Conservation (phyloP, 2,329 filamentous ascomycete genomes). For the Incumbomyces lentus region DNA sequence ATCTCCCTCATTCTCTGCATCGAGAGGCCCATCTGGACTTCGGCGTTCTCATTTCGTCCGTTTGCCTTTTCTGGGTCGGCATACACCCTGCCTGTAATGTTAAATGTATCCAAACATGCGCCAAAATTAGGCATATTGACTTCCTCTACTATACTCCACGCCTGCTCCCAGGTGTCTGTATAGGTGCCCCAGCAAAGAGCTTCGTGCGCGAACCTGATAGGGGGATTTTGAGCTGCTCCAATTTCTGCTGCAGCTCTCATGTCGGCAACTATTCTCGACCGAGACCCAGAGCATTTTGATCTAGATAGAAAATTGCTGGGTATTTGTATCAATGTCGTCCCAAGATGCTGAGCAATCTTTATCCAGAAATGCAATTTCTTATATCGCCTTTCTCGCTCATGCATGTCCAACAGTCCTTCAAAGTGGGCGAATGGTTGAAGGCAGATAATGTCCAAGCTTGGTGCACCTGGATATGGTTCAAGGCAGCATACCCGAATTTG, state of each 20-base stretch:
- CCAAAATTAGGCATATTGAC: slow-evolving; percentile 65
- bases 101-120: slow-evolving; percentile 67
- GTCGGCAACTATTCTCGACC: slow-evolving; percentile 30
- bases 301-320: slow-evolving; percentile 58
- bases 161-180: slow-evolving; percentile 59
- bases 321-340: slow-evolving; percentile 63
- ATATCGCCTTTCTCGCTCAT: slow-evolving; percentile 47
- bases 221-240: slow-evolving; percentile 43
- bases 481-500: slow-evolving; percentile 15
- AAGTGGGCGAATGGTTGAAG: slow-evolving; percentile 60
- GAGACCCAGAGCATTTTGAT: slow-evolving; percentile 36
- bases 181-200: slow-evolving; percentile 62
- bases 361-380: slow-evolving; percentile 62
- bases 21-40: slow-evolving; percentile 45
- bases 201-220: slow-evolving; percentile 62
- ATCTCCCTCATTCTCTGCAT: slow-evolving; percentile 44
- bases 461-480: background rate
- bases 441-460: slow-evolving; percentile 15
- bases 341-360: slow-evolving; percentile 49
- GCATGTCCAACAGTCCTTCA: slow-evolving; percentile 59
- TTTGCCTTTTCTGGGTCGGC: slow-evolving; percentile 52
- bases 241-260: slow-evolving; percentile 43
- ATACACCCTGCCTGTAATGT: slow-evolving; percentile 61
- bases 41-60: slow-evolving; percentile 46
- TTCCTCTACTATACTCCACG: slow-evolving; percentile 56